phyloP scores from a whole-genome alignment of 1,284 basidiomycete genomes.

The Puccinia polysora region DNA sequence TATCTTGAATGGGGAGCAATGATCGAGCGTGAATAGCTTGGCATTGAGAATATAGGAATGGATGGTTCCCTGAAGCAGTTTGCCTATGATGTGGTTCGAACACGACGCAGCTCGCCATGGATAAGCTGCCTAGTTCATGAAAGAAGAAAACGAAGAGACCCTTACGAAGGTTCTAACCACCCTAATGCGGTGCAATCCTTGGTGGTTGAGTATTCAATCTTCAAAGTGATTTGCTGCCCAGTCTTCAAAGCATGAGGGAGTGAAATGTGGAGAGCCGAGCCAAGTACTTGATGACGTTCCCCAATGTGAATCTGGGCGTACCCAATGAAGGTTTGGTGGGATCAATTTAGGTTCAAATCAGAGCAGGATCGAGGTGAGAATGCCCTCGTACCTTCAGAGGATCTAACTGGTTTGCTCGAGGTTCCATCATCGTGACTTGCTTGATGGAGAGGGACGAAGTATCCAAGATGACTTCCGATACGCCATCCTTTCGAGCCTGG shows the following conservation, averaged over 20 bases:
- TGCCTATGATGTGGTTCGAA: too few species aligned
- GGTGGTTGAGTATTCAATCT: conserved; percentile 70
- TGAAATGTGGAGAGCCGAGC: conserved; percentile 29
- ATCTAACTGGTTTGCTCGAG: not conserved
- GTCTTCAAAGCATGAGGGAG: conserved; percentile 43
- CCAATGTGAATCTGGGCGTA: conserved; percentile 27
- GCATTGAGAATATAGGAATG: conserved; percentile 89
- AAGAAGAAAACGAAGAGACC: too few species aligned
- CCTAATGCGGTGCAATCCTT: conserved; percentile 78
- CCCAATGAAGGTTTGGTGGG: not conserved
- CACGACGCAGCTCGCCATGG: not conserved
- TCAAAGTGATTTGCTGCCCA: conserved; percentile 60
- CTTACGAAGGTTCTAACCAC: conserved; percentile 79
- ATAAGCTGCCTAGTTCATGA: not conserved
- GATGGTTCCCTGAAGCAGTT: conserved; percentile 78
- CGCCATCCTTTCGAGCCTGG: conserved; percentile 60
- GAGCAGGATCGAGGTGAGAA: not conserved
- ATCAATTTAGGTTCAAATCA: not conserved
- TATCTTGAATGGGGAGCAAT: conserved; percentile 74
- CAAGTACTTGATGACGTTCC: conserved; percentile 40
- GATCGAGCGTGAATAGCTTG: conserved; percentile 85
- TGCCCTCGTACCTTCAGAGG: conserved; percentile 12
- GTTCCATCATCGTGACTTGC: conserved; percentile 45
- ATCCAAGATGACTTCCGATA: conserved; percentile 61
- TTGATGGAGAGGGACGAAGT: conserved; percentile 50